These are phyloP conservation scores for Emergomyces pasteurianus DNA, from an alignment of 2,329 filamentous ascomycete species.

Conservation along the genomic window DNA sequence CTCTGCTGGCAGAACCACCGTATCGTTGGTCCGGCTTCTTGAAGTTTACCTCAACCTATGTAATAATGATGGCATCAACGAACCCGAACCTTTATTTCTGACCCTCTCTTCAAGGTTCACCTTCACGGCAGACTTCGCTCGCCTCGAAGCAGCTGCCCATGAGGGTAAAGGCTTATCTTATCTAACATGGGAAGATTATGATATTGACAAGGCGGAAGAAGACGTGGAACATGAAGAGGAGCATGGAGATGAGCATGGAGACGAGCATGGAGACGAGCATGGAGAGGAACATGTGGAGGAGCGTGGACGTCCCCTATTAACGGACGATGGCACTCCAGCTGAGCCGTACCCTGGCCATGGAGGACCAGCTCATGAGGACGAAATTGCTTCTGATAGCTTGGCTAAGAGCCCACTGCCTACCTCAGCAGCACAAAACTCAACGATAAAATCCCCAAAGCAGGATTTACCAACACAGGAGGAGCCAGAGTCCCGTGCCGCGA, in stretches of 20 bases:
- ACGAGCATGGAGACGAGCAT: not conserved
- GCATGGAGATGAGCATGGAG: too few species aligned
- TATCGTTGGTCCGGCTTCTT: constrained; percentile 46
- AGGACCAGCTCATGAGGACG: constrained; percentile 8
- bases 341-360: constrained; percentile 11
- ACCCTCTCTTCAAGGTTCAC: constrained; percentile 43
- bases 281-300: constrained; percentile 9
- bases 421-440: not conserved
- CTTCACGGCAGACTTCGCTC: constrained; percentile 41
- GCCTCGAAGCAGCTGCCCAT: constrained; percentile 41
- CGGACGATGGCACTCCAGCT: not conserved
- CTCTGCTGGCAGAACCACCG: constrained; percentile 35
- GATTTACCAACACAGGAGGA: not conserved
- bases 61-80: constrained; percentile 44
- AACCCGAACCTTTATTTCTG: constrained; percentile 47
- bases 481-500: not conserved
- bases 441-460: not conserved
- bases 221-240: too few species aligned
- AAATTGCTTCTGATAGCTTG: not conserved
- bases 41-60: constrained; percentile 48
- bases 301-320: not conserved
- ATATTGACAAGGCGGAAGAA: constrained; percentile 8
- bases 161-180: constrained; percentile 47
- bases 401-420: not conserved
- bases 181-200: constrained; percentile 11